phyloP scores from a whole-genome alignment of 2,329 filamentous ascomycete genomes.

The Monosporascus sp. region DNA sequence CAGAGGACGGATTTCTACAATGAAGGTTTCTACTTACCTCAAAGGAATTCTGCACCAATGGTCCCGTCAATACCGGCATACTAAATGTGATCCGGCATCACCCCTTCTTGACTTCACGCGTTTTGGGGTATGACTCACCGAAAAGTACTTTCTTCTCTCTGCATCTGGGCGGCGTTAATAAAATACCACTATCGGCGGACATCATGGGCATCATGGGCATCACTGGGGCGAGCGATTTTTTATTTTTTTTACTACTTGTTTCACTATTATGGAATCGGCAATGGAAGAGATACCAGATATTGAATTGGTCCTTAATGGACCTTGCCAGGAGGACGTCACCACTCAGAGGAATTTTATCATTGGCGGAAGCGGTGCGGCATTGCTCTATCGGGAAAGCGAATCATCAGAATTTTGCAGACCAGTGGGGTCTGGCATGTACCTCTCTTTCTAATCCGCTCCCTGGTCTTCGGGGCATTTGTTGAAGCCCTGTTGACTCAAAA shows the following conservation, averaged over 20 bases:
- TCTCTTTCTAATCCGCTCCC: constrained; percentile 18
- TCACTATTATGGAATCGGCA: constrained; percentile 3
- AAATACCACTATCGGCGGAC: constrained; percentile 26
- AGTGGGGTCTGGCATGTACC: constrained; percentile 6
- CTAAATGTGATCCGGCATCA: constrained; percentile 34
- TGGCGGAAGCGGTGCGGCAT: constrained; percentile 16
- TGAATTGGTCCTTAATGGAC: not conserved
- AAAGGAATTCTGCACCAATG: constrained; percentile 45
- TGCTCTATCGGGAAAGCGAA: constrained; percentile 23
- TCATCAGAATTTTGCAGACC: not conserved
- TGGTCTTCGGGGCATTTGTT: constrained; percentile 11
- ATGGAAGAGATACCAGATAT: no score
- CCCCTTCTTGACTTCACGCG: constrained; percentile 24
- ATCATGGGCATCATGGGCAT: constrained; percentile 18
- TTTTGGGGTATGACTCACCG: constrained; percentile 16
- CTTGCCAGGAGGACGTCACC: constrained; percentile 18
- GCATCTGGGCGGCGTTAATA: constrained; percentile 32
- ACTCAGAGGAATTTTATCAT: constrained; percentile 20
- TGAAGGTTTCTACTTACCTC: constrained; percentile 50
- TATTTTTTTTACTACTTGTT: constrained; percentile 13
- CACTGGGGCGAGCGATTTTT: constrained; percentile 23
- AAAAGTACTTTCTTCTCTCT: constrained; percentile 25
- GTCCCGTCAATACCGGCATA: constrained; percentile 55
- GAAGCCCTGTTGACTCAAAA: constrained; percentile 14
- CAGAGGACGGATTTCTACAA: constrained; percentile 40